These are phyloP conservation scores for Wickerhamomyces sp. DNA, from an alignment of 1,139 yeast species.

Conservation along the genomic window DNA sequence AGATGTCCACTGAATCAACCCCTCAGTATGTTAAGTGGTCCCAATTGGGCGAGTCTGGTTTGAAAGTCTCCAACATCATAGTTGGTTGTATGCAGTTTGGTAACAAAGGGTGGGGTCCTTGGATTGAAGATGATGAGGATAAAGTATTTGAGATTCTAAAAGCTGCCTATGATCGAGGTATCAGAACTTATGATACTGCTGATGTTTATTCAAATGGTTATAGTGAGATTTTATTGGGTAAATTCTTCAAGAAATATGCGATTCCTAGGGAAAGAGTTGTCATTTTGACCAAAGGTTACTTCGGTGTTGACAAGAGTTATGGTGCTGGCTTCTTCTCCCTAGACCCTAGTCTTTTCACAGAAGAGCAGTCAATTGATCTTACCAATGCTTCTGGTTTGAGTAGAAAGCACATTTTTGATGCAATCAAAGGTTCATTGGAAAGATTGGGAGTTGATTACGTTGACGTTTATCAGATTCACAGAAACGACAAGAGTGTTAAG, in stretches of 20 bases:
- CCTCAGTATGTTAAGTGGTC: background rate
- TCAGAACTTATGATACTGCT: constrained; percentile 50
- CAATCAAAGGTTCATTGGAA: constrained; percentile 33
- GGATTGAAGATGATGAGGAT: constrained; percentile 42
- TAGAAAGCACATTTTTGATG: constrained; percentile 45
- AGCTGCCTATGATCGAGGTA: constrained; percentile 42
- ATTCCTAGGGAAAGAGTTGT: constrained; percentile 24
- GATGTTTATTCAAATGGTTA: constrained; percentile 40
- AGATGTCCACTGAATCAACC: too few relatives aligned
- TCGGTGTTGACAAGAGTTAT: constrained; percentile 16
- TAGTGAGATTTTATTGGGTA: constrained; percentile 36
- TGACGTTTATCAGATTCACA: constrained; percentile 45
- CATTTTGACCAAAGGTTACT: constrained; percentile 13
- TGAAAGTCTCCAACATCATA: constrained; percentile 43
- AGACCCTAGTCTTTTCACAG: constrained; percentile 4
- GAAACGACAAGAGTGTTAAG: constrained; percentile 36
- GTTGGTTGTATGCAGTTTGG: constrained; percentile 59
- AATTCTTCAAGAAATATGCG: constrained; percentile 35
- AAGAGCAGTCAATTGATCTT: constrained; percentile 14
- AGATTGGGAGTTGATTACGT: constrained; percentile 43
- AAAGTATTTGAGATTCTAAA: constrained; percentile 35
- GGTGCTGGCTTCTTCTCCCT: constrained; percentile 24
- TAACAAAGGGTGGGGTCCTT: constrained; percentile 36
- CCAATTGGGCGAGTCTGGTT: constrained; percentile 34
- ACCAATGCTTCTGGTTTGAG: constrained; percentile 35